Conservation (phyloP, 2,329 filamentous ascomycete genomes). For the Monilinia vaccinii-corymbosi region DNA sequence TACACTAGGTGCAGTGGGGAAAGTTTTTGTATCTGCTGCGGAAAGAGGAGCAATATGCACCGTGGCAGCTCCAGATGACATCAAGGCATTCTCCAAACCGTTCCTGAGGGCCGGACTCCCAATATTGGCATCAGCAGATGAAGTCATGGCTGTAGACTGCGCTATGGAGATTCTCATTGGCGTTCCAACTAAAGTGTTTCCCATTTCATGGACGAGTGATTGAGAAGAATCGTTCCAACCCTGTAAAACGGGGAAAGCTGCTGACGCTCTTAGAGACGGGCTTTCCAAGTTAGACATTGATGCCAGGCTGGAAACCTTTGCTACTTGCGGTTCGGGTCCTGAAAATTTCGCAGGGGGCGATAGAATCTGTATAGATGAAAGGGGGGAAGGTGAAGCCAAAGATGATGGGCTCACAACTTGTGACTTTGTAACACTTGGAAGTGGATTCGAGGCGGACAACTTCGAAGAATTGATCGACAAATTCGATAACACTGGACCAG, state of each 20-base stretch:
- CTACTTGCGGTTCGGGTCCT: not conserved
- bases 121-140: not conserved
- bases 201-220: not conserved
- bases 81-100: not conserved
- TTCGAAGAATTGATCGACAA: conserved; percentile 1
- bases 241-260: not conserved
- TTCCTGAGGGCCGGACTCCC: not conserved
- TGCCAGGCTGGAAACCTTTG: not conserved
- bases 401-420: not conserved
- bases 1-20: not conserved
- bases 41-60: not conserved
- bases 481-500: conserved; percentile 9
- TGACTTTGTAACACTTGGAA: not conserved
- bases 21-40: not conserved
- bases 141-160: not conserved
- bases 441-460: not conserved
- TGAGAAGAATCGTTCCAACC: not conserved
- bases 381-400: not conserved
- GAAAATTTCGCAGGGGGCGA: not conserved
- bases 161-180: not conserved
- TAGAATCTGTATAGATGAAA: not conserved
- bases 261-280: not conserved
- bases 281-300: not conserved
- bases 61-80: not conserved
- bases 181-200: not conserved